These are phyloP conservation scores for Termitomyces sp. DNA, from an alignment of 1,284 basidiomycete genomes.

Conservation along the genomic window DNA sequence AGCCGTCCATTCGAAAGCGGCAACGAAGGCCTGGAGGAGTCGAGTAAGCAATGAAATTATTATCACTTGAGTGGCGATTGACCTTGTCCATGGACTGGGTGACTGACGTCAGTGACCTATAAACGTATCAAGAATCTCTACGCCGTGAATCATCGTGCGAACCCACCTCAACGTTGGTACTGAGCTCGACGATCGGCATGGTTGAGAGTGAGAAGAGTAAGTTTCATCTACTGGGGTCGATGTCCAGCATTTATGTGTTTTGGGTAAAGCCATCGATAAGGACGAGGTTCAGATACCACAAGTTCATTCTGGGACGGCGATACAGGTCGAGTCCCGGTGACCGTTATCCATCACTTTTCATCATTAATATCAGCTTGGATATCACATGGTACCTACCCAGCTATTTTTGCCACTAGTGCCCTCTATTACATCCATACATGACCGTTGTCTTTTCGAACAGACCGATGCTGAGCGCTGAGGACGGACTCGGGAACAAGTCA, in stretches of 20 bases:
- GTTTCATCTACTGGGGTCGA: neutral
- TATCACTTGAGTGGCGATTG: neutral
- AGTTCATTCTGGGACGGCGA: too few species aligned
- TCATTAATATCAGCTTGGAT: too few species aligned
- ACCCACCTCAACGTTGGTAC: conserved; percentile 6
- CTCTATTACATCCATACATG: too few species aligned
- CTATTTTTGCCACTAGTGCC: too few species aligned
- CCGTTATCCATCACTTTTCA: too few species aligned
- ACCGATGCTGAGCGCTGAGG: too few species aligned
- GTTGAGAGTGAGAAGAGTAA: neutral
- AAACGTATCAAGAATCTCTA: neutral
- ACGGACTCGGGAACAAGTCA: too few species aligned
- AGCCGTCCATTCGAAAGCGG: conserved; percentile 7
- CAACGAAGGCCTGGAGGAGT: neutral
- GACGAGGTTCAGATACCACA: neutral
- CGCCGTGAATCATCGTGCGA: neutral
- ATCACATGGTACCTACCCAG: too few species aligned
- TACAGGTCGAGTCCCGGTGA: too few species aligned
- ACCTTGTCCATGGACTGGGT: conserved; percentile 1
- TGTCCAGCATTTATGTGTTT: conserved; percentile 1
- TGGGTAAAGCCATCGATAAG: neutral
- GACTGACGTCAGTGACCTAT: conserved; percentile 2
- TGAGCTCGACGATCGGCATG: conserved; percentile 6
- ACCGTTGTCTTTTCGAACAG: too few species aligned
- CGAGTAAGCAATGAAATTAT: neutral